These are phyloP conservation scores for Rhizoclosmatium sp. DNA, from an alignment of 192 early-diverging fungal genomes.

Conservation along the genomic window DNA sequence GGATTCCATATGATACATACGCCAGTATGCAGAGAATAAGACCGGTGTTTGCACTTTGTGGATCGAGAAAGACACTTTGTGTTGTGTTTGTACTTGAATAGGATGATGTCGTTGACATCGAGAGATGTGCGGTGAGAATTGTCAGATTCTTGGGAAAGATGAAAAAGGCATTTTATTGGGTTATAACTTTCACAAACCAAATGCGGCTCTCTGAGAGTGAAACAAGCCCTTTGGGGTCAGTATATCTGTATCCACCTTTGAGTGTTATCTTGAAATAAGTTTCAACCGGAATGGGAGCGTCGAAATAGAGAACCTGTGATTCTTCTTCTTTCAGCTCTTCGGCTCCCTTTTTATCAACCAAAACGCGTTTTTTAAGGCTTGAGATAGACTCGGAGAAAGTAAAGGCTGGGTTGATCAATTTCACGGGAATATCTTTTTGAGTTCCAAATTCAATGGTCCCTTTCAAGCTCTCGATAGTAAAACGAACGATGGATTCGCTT, in stretches of 20 bases:
- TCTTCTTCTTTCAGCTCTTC: not conserved
- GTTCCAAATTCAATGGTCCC: constrained; percentile 52
- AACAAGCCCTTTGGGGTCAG: constrained; percentile 43
- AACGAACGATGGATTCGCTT: constrained; percentile 12
- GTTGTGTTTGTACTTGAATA: no score
- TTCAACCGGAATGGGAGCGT: constrained; percentile 44
- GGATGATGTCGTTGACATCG: no score
- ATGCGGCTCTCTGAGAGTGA: constrained; percentile 4
- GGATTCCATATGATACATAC: constrained; percentile 13
- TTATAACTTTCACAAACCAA: constrained; percentile 25
- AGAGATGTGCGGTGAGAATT: no score
- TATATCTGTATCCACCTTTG: constrained; percentile 47
- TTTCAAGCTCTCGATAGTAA: constrained; percentile 38
- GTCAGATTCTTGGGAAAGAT: no score
- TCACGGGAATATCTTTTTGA: constrained; percentile 35
- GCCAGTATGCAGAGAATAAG: constrained; percentile 16
- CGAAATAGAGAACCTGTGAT: constrained; percentile 24
- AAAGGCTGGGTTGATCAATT: constrained; percentile 31
- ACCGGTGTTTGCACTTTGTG: constrained; percentile 9
- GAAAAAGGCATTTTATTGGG: not conserved
- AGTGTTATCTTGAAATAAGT: constrained; percentile 53
- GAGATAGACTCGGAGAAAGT: constrained; percentile 18
- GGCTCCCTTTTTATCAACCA: not conserved
- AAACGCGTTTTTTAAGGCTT: not conserved
- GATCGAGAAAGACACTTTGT: constrained; percentile 3